These are phyloP conservation scores for Lachancea dasiensis DNA, from an alignment of 805 yeast species.

Conservation along the genomic window DNA sequence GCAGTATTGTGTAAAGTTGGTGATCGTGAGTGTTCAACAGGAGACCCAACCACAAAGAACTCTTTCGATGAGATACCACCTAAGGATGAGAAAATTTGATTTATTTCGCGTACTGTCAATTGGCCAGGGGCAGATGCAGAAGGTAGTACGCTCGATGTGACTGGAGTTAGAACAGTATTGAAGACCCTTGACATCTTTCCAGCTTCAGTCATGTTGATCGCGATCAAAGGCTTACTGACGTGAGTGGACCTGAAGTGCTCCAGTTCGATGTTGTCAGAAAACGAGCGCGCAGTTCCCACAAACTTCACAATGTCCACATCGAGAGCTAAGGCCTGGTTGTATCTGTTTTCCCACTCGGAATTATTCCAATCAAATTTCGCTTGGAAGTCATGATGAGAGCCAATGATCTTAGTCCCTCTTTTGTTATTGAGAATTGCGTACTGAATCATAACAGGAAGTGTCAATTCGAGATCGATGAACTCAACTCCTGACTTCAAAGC, in stretches of 20 bases:
- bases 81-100: slow-evolving; percentile 47
- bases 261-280: slow-evolving; percentile 62
- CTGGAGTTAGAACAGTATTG: slow-evolving; percentile 75
- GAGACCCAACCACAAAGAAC: slow-evolving; percentile 74
- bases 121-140: slow-evolving; percentile 77
- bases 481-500: slow-evolving; percentile 78
- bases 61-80: slow-evolving; percentile 58
- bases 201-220: slow-evolving; percentile 68
- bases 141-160: slow-evolving; percentile 66
- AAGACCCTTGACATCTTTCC: slow-evolving; percentile 79
- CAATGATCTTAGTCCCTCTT: slow-evolving; percentile 66
- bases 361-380: slow-evolving; percentile 60
- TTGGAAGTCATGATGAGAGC: slow-evolving; percentile 71
- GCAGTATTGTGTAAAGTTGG: slow-evolving; percentile 83
- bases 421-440: slow-evolving; percentile 46
- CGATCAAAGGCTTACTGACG: slow-evolving; percentile 57
- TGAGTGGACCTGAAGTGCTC: slow-evolving; percentile 64
- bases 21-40: slow-evolving; percentile 81
- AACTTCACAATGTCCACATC: slow-evolving; percentile 75
- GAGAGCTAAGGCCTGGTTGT: slow-evolving; percentile 56
- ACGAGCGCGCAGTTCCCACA: slow-evolving; percentile 65
- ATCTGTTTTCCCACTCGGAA: slow-evolving; percentile 69
- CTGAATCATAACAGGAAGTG: slow-evolving; percentile 52
- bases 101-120: slow-evolving; percentile 58
- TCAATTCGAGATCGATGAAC: slow-evolving; percentile 72